phyloP scores from a whole-genome alignment of 2,329 filamentous ascomycete genomes.

The Echinosphaeria canescens region DNA sequence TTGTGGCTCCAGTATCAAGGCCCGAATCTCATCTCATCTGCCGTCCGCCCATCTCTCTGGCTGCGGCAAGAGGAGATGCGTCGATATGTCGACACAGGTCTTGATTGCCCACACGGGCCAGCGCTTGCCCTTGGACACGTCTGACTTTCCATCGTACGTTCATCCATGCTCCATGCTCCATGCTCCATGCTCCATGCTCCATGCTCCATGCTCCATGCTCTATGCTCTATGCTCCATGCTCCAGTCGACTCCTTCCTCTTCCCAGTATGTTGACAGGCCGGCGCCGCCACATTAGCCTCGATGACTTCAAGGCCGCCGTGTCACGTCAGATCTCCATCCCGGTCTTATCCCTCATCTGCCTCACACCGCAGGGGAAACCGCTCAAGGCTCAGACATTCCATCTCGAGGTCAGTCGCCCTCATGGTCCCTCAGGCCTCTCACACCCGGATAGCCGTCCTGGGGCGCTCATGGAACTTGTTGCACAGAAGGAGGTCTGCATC shows the following conservation, averaged over 20 bases:
- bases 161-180: constrained; percentile 1
- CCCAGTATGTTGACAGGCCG: constrained; percentile 1
- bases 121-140: constrained; percentile 58
- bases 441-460: no score
- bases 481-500: constrained; percentile 69
- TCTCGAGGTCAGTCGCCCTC: constrained; percentile 39
- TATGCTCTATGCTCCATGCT: no score
- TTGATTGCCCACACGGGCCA: constrained; percentile 87
- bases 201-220: no score
- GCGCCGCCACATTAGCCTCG: constrained; percentile 31
- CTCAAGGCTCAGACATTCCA: constrained; percentile 63
- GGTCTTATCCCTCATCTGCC: constrained; percentile 59
- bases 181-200: no score
- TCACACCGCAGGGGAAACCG: constrained; percentile 69
- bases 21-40: no score
- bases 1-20: no score
- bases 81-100: constrained; percentile 71
- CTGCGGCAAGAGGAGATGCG: constrained; percentile 29
- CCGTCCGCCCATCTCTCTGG: no score
- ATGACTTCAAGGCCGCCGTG: constrained; percentile 71
- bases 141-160: constrained; percentile 53
- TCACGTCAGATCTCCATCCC: constrained; percentile 53
- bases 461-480: no score
- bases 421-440: no score
- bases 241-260: no score